Percentiles rank a stretch among this genome's conserved stretches.
These are phyloP conservation scores for Stagonosporopsis tanaceti DNA, from an alignment of 2,329 filamentous ascomycete species.

Conservation along the genomic window DNA sequence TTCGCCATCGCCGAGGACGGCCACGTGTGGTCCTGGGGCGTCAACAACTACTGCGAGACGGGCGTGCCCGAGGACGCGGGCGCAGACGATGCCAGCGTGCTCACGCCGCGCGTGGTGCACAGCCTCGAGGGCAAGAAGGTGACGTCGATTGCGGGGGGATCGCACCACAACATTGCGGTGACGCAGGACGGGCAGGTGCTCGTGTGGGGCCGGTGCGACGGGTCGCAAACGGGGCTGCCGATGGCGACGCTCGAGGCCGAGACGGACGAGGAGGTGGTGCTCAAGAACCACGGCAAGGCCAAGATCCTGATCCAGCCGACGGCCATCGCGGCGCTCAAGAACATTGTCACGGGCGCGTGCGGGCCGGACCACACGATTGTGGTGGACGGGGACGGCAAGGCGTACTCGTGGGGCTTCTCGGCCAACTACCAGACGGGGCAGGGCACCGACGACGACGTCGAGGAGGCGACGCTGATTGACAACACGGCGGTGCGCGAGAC, in stretches of 20 bases:
- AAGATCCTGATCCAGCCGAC: conserved; percentile 76
- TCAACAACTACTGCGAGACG: conserved; percentile 87
- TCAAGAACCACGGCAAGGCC: conserved; percentile 66
- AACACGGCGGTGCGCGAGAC: conserved; percentile 82
- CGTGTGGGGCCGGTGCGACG: conserved; percentile 68
- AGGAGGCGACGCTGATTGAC: conserved; percentile 79
- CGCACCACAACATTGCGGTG: conserved; percentile 75
- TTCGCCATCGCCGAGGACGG: conserved; percentile 76
- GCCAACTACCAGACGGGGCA: conserved; percentile 82
- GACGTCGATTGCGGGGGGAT: conserved; percentile 72
- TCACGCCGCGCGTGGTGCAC: conserved; percentile 70
- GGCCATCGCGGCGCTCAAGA: conserved; percentile 65
- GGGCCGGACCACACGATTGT: conserved; percentile 78
- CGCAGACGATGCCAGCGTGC: conserved; percentile 74
- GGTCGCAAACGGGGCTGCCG: conserved; percentile 60
- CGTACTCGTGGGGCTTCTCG: conserved; percentile 82
- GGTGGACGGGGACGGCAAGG: conserved; percentile 72
- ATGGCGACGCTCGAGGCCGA: conserved; percentile 37
- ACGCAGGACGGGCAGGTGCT: conserved; percentile 63
- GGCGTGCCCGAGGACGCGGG: conserved; percentile 70
- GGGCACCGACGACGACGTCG: conserved; percentile 79
- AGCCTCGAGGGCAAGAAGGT: conserved; percentile 71
- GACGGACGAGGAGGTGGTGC: conserved; percentile 53
- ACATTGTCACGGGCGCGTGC: conserved; percentile 65
- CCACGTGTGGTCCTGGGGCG: conserved; percentile 80